A percentile compares a stretch with the other conserved stretches of the same genome.
phyloP scores from a whole-genome alignment of 768 basidiomycete genomes.

The Stropharia rugosoannulata region DNA sequence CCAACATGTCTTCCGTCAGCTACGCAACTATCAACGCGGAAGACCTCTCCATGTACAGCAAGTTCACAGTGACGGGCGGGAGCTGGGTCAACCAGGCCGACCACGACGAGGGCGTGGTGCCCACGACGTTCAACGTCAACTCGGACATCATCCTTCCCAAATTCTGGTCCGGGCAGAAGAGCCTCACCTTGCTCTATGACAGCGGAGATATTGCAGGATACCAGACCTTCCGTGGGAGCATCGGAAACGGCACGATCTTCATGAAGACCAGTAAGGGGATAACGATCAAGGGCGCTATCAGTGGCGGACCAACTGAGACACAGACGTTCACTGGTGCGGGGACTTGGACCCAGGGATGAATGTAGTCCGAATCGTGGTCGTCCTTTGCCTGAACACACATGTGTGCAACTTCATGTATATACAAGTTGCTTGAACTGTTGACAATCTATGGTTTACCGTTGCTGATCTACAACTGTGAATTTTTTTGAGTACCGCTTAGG shows the following conservation, averaged over 20 bases:
- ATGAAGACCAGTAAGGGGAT: background rate
- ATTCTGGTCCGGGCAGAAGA: conserved; percentile 40
- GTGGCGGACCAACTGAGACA: background rate
- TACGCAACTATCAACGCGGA: conserved; percentile 1
- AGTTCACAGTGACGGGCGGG: background rate
- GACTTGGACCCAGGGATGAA: background rate
- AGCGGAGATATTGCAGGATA: background rate
- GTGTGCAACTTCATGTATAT: no score
- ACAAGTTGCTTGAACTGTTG: no score
- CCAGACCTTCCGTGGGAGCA: background rate
- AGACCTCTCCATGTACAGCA: background rate
- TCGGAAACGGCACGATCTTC: background rate
- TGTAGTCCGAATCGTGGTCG: no score
- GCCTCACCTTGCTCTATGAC: background rate
- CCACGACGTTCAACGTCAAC: background rate
- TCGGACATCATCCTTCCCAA: conserved; percentile 49
- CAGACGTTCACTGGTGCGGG: background rate
- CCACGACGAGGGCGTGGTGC: background rate
- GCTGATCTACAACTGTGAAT: no score
- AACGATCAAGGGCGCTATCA: background rate
- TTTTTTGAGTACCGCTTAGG: no score
- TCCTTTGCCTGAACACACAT: no score
- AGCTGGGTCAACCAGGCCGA: conserved; percentile 1
- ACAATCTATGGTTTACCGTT: no score
- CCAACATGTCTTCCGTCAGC: background rate